Conservation (phyloP, 2,329 filamentous ascomycete species). For the Colletotrichum eleusines region DNA sequence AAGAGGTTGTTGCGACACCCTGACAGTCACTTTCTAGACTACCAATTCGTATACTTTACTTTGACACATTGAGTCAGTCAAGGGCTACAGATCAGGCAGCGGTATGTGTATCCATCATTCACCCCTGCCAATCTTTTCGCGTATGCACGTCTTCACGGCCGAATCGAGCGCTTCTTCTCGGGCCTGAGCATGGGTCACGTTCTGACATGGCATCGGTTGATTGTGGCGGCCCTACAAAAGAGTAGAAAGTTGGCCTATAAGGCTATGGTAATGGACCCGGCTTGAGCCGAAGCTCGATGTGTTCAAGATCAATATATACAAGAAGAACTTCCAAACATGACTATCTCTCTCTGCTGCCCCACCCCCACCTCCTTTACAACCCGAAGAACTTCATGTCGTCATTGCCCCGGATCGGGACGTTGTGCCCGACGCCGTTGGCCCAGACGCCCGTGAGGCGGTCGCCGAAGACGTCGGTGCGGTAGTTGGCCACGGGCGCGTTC, state of each 20-base stretch:
- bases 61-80: too few relatives aligned
- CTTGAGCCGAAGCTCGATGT: neutral
- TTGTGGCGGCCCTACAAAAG: neutral
- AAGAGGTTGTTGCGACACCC: too few relatives aligned
- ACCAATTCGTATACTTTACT: too few relatives aligned
- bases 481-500: constrained; percentile 54
- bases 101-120: too few relatives aligned
- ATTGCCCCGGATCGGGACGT: constrained; percentile 35
- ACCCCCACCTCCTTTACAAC: neutral
- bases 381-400: constrained; percentile 41
- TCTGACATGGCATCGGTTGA: neutral
- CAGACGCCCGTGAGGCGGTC: constrained; percentile 46
- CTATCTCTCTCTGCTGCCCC: neutral
- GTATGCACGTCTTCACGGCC: too few relatives aligned
- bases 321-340: neutral
- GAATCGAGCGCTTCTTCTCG: too few relatives aligned
- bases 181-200: neutral
- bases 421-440: constrained; percentile 47
- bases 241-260: neutral
- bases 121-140: too few relatives aligned
- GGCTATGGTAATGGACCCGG: neutral
- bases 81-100: too few relatives aligned
- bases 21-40: too few relatives aligned
- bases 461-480: constrained; percentile 56
- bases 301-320: constrained; percentile 16